Conservation (phyloP, 805 yeast genomes). For the Saturnispora bothae region DNA sequence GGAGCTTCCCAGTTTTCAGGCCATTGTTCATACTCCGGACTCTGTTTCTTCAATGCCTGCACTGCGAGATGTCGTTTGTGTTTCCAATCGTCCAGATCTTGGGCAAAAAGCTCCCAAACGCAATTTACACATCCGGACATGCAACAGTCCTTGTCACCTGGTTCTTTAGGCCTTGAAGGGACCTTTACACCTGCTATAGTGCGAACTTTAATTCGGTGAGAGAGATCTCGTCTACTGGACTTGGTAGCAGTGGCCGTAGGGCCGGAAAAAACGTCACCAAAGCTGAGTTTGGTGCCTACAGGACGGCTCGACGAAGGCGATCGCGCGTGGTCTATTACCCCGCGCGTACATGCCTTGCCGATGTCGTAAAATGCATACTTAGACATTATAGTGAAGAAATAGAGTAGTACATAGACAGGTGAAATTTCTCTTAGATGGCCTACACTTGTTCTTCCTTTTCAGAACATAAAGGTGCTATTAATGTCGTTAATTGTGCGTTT, state of each 20-base stretch:
- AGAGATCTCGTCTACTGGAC: constrained; percentile 28
- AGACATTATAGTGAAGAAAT: background rate
- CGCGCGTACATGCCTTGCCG: constrained; percentile 8
- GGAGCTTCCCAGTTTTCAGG: constrained; percentile 57
- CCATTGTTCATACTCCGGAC: constrained; percentile 36
- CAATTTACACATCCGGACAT: constrained; percentile 96
- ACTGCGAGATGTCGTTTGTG: constrained; percentile 49
- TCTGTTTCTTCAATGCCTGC: constrained; percentile 22
- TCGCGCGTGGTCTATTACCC: constrained; percentile 3
- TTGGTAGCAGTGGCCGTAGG: constrained; percentile 23
- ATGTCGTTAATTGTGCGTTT: constrained; percentile 53
- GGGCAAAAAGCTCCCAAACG: constrained; percentile 90
- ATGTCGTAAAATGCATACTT: constrained; percentile 9
- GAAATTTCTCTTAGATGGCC: background rate
- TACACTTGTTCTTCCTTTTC: no score
- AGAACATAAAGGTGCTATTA: no score
- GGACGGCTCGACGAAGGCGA: constrained; percentile 7
- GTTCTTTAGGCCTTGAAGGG: constrained; percentile 78
- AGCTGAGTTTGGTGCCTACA: constrained; percentile 9
- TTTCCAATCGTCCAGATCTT: constrained; percentile 81
- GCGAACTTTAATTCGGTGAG: constrained; percentile 25
- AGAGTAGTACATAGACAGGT: background rate
- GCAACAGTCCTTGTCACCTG: constrained; percentile 74
- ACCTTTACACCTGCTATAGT: constrained; percentile 58
- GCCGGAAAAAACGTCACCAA: constrained; percentile 23